Percentiles rank a stretch among this genome's conserved stretches.
These are phyloP conservation scores for Thelephora terrestris DNA, from an alignment of 1,284 basidiomycete species.

Conservation along the genomic window DNA sequence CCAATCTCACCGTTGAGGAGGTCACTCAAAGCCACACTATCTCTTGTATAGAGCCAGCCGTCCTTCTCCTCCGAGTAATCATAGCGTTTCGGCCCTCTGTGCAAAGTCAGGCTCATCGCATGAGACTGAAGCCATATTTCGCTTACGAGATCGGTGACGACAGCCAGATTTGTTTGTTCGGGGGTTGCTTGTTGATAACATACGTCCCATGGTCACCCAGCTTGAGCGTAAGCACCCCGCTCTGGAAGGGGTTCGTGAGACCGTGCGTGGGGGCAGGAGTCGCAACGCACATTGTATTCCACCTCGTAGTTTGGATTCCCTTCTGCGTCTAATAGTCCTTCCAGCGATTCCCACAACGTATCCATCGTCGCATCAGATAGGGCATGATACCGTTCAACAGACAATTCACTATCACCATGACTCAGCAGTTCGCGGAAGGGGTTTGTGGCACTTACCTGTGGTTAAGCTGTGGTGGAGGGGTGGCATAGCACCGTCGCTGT, in stretches of 20 bases:
- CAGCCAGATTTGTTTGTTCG: slow-evolving; percentile 98
- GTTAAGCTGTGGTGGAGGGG: slow-evolving; percentile 14
- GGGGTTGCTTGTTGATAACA: slow-evolving; percentile 99
- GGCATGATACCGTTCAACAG: slow-evolving; percentile 63
- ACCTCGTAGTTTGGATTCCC: slow-evolving; percentile 67
- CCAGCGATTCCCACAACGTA: slow-evolving; percentile 68
- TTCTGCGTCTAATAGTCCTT: slow-evolving; percentile 61
- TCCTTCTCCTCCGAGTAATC: slow-evolving; percentile 52
- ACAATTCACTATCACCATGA: slow-evolving; percentile 29
- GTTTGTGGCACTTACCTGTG: slow-evolving; percentile 10
- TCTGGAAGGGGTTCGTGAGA: slow-evolving; percentile 31
- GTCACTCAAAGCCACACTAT: slow-evolving; percentile 49
- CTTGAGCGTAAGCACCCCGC: slow-evolving; percentile 84
- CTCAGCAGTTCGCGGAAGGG: not conserved
- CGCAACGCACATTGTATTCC: slow-evolving; percentile 71
- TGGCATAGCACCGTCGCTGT: slow-evolving; percentile 7
- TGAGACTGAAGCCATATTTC: not conserved
- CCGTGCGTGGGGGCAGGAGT: not conserved
- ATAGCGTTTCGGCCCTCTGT: slow-evolving; percentile 83
- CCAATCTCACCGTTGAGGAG: slow-evolving; percentile 64
- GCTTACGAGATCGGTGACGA: slow-evolving; percentile 77
- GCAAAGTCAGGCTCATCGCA: slow-evolving; percentile 3
- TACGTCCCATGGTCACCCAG: slow-evolving; percentile 88
- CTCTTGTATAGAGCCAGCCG: slow-evolving; percentile 74
- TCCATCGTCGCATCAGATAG: slow-evolving; percentile 83